Percentiles rank a stretch among this genome's conserved stretches.
These are phyloP conservation scores for Zopfia rhizophila DNA, from an alignment of 2,329 filamentous ascomycete genomes.

Conservation along the genomic window DNA sequence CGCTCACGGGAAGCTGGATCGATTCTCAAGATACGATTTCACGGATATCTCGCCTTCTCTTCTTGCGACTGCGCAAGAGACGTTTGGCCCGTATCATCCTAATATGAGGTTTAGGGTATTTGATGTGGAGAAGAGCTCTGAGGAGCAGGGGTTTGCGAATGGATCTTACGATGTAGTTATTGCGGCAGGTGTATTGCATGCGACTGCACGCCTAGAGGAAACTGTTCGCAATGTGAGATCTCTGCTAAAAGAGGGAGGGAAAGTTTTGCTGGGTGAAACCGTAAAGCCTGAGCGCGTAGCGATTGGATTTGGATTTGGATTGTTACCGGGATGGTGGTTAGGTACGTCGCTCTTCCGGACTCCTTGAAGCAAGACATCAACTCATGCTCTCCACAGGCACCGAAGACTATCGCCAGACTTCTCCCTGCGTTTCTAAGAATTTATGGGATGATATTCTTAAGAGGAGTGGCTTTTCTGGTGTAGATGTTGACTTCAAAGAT, in stretches of 20 bases:
- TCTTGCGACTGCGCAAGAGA: slow-evolving; percentile 10
- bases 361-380: no score
- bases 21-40: slow-evolving; percentile 16
- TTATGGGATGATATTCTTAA: slow-evolving; percentile 49
- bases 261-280: slow-evolving; percentile 28
- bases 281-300: not conserved
- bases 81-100: slow-evolving; percentile 12
- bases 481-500: slow-evolving; percentile 25
- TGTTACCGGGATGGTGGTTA: slow-evolving; percentile 38
- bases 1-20: not conserved
- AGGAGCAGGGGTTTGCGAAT: slow-evolving; percentile 8
- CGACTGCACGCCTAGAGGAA: slow-evolving; percentile 11
- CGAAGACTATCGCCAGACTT: slow-evolving; percentile 38
- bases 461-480: slow-evolving; percentile 43
- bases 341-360: no score
- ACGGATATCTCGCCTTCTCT: slow-evolving; percentile 17
- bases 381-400: no score
- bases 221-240: slow-evolving; percentile 15
- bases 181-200: slow-evolving; percentile 21
- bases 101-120: slow-evolving; percentile 12
- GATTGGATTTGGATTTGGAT: slow-evolving; percentile 30
- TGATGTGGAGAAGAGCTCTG: slow-evolving; percentile 11
- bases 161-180: slow-evolving; percentile 24
- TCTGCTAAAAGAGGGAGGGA: slow-evolving; percentile 50
- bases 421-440: slow-evolving; percentile 40